Evolutionary conservation across 768 basidiomycete species (phyloP), one percentile per base, ranked within the genome.

Genomic region (Leccinum aurantiacum): DNA sequence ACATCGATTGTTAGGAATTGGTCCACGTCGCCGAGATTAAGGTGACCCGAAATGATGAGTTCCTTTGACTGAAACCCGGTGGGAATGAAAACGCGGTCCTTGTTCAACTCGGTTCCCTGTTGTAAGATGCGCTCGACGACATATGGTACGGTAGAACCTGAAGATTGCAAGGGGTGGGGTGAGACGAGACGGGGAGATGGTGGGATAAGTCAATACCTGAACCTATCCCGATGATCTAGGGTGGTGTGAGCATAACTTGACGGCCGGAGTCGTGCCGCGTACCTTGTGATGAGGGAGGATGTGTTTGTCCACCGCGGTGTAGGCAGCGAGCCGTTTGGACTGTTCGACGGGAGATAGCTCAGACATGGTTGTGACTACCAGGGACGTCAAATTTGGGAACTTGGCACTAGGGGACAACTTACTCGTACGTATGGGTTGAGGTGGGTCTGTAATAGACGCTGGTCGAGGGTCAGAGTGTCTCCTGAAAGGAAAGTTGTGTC

Each of bases 21-120:
- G 69, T 94, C 90, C 14, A 95, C 86, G 69, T 97, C 95, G 35
- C 94, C 95, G 5, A 97, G 83, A 33, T 74, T 83, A 14, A 97
- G 79, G 6, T 86, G 83, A 25, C 87, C 86, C 49, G 81, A 80
- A 56, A 98, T 87, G 70, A 99, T 98, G 60, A 99, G 85, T 69
- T 97, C 88, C 71, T 94, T 96, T 15, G 93, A 95, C 76, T 99
- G 97, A 76, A 98, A 98, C 22, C 95, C 92, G 4, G 93, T 96
- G 5, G 95, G 94, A 58, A 97, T 85, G 74, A 97, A 97, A 6
- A 95, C 83, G 25, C 96, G 85, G 22, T 83, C 80, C 68, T 82
- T 82, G 79, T 99, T 99, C 13, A 82, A 77, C 35, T 83, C 85
- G 14, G 68, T 62, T 2, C 93, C 95, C 72, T 97, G 94, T 62